Base-by-base conservation (phyloP, 2,329 filamentous ascomycete species). In the Thyridium curvatum region DNA sequence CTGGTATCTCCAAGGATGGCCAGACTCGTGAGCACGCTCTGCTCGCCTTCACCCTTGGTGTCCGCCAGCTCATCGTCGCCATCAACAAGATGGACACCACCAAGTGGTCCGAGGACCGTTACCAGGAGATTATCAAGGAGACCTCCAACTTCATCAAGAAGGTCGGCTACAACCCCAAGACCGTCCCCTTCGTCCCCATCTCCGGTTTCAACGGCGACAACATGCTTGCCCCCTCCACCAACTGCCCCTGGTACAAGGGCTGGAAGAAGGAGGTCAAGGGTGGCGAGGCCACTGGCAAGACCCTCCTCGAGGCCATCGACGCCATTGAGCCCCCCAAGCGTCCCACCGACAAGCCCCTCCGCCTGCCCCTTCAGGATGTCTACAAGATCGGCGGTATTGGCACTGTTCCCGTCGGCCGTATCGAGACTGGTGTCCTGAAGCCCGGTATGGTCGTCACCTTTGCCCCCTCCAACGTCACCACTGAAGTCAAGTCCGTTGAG, bases 11-110 rank as follows among this genome's bases (percentile, higher is more conserved):
- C 84, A 98, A 98, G 88, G 93, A 97, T 88, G 93, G 93, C 73
- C 93, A 98, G 87, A 98, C 93, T 61, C 93, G 93, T 87, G 93
- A 98, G 89, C 93, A 98, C 87, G 93, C 93, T 75, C 87, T 98
- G 63, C 90, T 98, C 66, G 91, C 93, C 72, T 97, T 93, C 87
- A 97, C 93, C 72, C 87, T 98, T 50, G 93, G 93, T 93, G 93
- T 98, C 65, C 91, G 87, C 81, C 91, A 98, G 83, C 88, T 98
- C 79, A 97, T 98, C 66, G 91, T 97, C 62, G 93, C 93, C 76
- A 94, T 97, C 84, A 98, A 98, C 90, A 98, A 98, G 89, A 98
- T 98, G 93, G 93, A 98, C 85, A 97, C 90, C 70, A 82, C 87
- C 81, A 89, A 95, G 77, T 98, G 91, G 91, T 83, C 86, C 55